Base-by-base conservation (phyloP, 768 basidiomycete species). In the Melanogaster broomeanus region DNA sequence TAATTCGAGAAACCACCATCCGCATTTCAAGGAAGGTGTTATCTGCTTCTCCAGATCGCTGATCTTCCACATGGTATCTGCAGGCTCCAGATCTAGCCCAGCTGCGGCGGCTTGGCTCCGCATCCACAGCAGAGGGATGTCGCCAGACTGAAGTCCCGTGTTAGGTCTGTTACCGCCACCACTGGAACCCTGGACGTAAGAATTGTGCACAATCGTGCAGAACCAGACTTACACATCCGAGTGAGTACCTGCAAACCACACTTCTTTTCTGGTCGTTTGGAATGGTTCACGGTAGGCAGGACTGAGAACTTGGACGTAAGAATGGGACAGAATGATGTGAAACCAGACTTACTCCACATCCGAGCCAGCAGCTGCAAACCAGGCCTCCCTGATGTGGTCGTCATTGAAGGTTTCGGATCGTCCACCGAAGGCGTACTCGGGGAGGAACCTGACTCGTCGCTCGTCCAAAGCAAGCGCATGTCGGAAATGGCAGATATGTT, bases 381-480 rank as follows among this genome's bases (percentile, higher is more conserved):
- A n/a, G n/a, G n/a, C n/a, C n/a, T n/a, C n/a, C n/a, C n/a, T n/a
- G n/a, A n/a, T n/a, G n/a, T n/a, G n/a, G n/a, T n/a, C n/a, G n/a
- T n/a, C n/a, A n/a, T n/a, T n/a, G n/a, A n/a, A n/a, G n/a, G n/a
- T n/a, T n/a, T n/a, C n/a, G n/a, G n/a, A n/a, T n/a, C n/a, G n/a
- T 39, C 66, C 68, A 0, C 67, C 71, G 25, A 72, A 60, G 0
- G 59, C 73, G 40, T 73, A 76, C 49, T 78, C 76, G 0, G 78
- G 78, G 2, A 75, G 51, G 52, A 77, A 79, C 45, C 77, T 79
- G 37, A 78, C 76, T 6, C 78, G 70, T 24, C 70, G 63, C 42
- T 79, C 78, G 49, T 79, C 77, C 24, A 79, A 61, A 1, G 78
- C 77, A 5, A 79, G 62, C 1, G 75, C 77, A 58, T 79, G 77